Conservation (phyloP, 257 asterid species). For the Misopates orontium region DNA sequence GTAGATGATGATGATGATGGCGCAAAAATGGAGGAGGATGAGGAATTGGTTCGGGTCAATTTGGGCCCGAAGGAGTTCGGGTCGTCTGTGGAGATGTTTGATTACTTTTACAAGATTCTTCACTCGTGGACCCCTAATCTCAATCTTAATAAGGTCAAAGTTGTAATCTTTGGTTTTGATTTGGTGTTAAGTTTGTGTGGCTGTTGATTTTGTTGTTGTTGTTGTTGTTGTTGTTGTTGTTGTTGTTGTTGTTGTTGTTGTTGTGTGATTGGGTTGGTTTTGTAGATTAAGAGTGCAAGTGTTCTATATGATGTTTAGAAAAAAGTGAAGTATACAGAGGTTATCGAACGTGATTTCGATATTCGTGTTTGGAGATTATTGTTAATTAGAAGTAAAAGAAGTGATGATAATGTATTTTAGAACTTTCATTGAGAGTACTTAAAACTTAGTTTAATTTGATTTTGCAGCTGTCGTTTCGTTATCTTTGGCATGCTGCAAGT, state of each 20-base stretch:
- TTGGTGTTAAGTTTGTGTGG: not conserved
- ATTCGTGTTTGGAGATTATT: not conserved
- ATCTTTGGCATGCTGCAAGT: no score
- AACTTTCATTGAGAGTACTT: no score
- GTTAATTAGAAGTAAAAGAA: no score
- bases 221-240: no score
- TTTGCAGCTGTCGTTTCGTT: no score
- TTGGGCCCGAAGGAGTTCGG: slow-evolving; percentile 74
- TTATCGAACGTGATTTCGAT: not conserved
- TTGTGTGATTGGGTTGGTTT: not conserved
- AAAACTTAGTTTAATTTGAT: no score
- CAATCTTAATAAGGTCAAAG: slow-evolving; percentile 67
- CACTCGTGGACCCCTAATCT: slow-evolving; percentile 68
- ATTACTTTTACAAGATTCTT: slow-evolving; percentile 72
- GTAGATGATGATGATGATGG: slow-evolving; percentile 37
- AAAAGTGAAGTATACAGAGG: no score
- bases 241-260: no score
- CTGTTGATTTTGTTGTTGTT: not conserved
- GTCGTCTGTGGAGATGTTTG: slow-evolving; percentile 66
- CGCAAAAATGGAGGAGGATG: slow-evolving; percentile 11
- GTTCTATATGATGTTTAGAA: not conserved
- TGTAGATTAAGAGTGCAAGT: not conserved
- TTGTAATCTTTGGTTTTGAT: not conserved
- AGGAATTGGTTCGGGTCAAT: slow-evolving; percentile 30
- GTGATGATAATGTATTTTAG: no score